Conservation (phyloP, 2,329 filamentous ascomycete genomes). For the Aphanocladium album region DNA sequence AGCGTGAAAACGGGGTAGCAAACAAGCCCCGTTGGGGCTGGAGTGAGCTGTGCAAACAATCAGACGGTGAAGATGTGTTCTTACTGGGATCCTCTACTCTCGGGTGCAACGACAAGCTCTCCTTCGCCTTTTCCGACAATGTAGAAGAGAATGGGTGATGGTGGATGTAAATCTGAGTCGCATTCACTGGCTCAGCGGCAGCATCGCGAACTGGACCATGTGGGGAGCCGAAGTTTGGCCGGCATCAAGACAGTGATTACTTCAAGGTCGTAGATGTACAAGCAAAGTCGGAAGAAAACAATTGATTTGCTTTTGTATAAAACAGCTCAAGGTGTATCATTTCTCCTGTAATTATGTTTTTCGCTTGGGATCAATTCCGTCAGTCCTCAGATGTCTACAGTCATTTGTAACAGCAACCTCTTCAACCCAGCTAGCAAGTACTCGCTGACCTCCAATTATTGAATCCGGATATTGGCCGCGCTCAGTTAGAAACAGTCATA, state of each 20-base stretch:
- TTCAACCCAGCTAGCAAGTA: no score
- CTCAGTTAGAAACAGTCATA: no score
- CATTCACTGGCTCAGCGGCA: not conserved
- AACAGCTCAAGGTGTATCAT: no score
- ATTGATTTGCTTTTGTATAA: no score
- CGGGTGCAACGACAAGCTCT: constrained; percentile 1
- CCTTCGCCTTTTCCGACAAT: not conserved
- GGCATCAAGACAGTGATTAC: not conserved
- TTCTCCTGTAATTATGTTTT: no score
- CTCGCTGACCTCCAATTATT: no score
- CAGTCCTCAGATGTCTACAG: no score
- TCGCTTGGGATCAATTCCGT: no score
- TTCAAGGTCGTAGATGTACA: not conserved
- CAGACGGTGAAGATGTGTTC: not conserved
- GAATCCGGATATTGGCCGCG: no score
- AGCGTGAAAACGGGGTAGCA: not conserved
- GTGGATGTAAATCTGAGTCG: constrained; percentile 1
- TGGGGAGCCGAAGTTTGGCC: constrained; percentile 14
- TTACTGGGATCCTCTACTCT: constrained; percentile 7
- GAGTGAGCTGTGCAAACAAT: not conserved
- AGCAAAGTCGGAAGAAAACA: not conserved
- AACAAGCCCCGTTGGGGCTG: not conserved
- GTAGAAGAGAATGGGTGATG: constrained; percentile 7
- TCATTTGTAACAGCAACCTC: no score
- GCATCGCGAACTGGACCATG: not conserved